phyloP scores from a whole-genome alignment of 371 early-diverging fungal genomes.

The Furculomyces boomerangus region DNA sequence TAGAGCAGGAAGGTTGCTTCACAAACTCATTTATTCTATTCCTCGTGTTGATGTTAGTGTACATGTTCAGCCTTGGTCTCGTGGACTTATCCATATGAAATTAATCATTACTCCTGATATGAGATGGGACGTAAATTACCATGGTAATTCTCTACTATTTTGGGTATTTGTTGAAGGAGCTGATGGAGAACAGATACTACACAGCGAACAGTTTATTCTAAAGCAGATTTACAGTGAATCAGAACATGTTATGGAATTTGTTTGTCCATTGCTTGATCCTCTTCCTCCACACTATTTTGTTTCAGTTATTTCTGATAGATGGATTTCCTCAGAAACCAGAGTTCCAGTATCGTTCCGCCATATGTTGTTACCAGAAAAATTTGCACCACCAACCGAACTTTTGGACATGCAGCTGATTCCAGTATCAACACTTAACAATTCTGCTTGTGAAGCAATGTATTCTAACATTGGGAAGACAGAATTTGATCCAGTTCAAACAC shows the following conservation, averaged over 20 bases:
- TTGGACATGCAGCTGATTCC: conserved; percentile 75
- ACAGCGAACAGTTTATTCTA: conserved; percentile 73
- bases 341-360: conserved; percentile 85
- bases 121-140: conserved; percentile 73
- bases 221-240: conserved; percentile 45
- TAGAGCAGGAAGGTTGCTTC: conserved; percentile 70
- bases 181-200: conserved; percentile 73
- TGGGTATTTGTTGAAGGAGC: conserved; percentile 90
- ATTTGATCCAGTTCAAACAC: conserved; percentile 97
- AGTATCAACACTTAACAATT: conserved; percentile 53
- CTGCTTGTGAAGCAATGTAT: conserved; percentile 48
- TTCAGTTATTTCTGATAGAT: conserved; percentile 76
- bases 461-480: conserved; percentile 14
- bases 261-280: conserved; percentile 84
- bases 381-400: conserved; percentile 84
- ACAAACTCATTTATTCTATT: conserved; percentile 77
- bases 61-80: conserved; percentile 82
- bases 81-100: conserved; percentile 72
- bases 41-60: conserved; percentile 78
- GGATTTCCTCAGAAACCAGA: conserved; percentile 80
- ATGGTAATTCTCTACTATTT: conserved; percentile 71
- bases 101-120: conserved; percentile 86
- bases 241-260: conserved; percentile 63
- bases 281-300: conserved; percentile 93
- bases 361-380: conserved; percentile 78